Conservation (phyloP, 2,329 filamentous ascomycete species). For the Epichloe uncinata region DNA sequence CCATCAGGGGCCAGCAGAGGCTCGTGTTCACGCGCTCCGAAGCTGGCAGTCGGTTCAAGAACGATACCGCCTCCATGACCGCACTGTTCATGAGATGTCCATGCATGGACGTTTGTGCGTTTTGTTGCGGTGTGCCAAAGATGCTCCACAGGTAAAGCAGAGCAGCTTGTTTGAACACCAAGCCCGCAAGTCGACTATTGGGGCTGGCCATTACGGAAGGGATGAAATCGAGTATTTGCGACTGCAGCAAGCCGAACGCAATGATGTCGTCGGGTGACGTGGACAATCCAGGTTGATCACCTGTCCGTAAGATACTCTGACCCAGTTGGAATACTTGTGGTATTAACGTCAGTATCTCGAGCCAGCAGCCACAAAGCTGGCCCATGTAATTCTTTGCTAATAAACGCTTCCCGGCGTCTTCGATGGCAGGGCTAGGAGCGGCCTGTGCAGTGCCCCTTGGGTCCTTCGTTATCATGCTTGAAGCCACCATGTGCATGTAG, state of each 20-base stretch:
- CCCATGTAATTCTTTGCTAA: constrained; percentile 21
- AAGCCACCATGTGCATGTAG: constrained; percentile 31
- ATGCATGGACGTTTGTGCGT: constrained; percentile 10
- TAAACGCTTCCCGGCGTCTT: constrained; percentile 16
- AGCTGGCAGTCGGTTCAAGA: constrained; percentile 19
- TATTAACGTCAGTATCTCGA: constrained; percentile 24
- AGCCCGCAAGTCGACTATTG: constrained; percentile 26
- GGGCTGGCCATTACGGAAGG: constrained; percentile 21
- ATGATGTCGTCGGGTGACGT: constrained; percentile 27
- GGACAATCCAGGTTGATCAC: neutral
- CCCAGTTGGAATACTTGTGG: constrained; percentile 29
- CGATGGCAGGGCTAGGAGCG: constrained; percentile 19
- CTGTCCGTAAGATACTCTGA: constrained; percentile 21
- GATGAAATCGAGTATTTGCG: constrained; percentile 26
- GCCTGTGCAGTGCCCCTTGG: constrained; percentile 16
- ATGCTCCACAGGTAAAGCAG: constrained; percentile 28
- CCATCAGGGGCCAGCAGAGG: constrained; percentile 25
- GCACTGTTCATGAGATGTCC: constrained; percentile 16
- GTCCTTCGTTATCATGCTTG: constrained; percentile 33
- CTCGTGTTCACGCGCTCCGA: constrained; percentile 25
- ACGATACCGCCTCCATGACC: constrained; percentile 16
- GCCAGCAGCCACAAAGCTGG: constrained; percentile 26
- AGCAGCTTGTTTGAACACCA: constrained; percentile 31
- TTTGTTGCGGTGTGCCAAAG: constrained; percentile 16
- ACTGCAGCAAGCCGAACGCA: constrained; percentile 28